A percentile compares a stretch with the other conserved stretches of the same genome.
phyloP scores from a whole-genome alignment of 257 asterid genomes.

The Echium plantagineum region DNA sequence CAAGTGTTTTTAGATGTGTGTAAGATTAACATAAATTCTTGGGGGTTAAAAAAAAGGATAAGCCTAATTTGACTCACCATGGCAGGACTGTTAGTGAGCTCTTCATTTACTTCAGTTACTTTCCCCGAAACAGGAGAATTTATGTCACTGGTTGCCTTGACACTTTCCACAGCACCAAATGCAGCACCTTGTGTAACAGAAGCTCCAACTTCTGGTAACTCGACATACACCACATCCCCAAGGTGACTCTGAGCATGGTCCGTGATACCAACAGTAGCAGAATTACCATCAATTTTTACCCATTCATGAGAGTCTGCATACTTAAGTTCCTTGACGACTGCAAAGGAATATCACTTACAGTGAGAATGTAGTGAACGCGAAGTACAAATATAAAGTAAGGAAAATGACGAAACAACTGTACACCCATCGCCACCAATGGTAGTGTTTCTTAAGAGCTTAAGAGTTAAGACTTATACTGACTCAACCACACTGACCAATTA shows the following conservation, averaged over 20 bases:
- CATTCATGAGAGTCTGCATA: conserved; percentile 90
- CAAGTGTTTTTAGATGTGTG: neutral
- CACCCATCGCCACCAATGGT: too few species aligned
- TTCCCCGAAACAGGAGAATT: conserved; percentile 90
- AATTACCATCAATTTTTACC: conserved; percentile 70
- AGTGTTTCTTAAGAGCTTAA: too few species aligned
- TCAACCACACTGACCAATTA: too few species aligned
- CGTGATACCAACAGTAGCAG: conserved; percentile 80
- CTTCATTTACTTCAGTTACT: conserved; percentile 61
- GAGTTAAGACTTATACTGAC: too few species aligned
- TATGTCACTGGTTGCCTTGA: conserved; percentile 88
- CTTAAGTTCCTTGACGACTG: conserved; percentile 77
- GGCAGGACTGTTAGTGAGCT: conserved; percentile 65
- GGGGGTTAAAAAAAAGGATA: neutral
- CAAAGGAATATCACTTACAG: conserved; percentile 6
- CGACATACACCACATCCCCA: conserved; percentile 88
- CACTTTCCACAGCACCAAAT: conserved; percentile 97
- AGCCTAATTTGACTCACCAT: conserved; percentile 41
- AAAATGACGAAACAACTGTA: too few species aligned
- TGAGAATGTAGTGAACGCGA: neutral
- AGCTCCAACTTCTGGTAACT: conserved; percentile 68
- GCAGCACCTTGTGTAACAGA: conserved; percentile 55
- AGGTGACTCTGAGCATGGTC: conserved; percentile 92
- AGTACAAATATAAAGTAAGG: neutral
- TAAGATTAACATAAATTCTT: neutral